Conservation (phyloP, 1,284 basidiomycete genomes). For the Leucoagaricus sp. region DNA sequence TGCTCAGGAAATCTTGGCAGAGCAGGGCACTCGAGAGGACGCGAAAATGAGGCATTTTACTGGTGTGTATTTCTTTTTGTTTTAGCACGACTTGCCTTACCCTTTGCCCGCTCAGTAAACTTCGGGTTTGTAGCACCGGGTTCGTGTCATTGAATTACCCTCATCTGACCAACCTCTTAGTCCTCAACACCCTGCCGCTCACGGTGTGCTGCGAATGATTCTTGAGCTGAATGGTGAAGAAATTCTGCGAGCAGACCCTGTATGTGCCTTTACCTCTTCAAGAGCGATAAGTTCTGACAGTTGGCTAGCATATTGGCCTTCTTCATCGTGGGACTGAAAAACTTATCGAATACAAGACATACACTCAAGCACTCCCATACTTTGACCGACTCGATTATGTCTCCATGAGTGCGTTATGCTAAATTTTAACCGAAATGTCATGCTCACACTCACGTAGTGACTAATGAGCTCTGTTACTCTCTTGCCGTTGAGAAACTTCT, state of each 20-base stretch:
- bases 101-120: constrained; percentile 60
- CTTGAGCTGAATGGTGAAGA: constrained; percentile 98
- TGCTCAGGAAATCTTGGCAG: constrained; percentile 77
- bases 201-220: constrained; percentile 97
- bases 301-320: constrained; percentile 85
- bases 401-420: constrained; percentile 86
- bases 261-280: constrained; percentile 36
- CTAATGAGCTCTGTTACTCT: constrained; percentile 96
- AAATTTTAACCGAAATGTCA: constrained; percentile 1
- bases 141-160: neutral
- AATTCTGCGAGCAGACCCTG: constrained; percentile 89
- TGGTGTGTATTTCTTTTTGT: constrained; percentile 48
- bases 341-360: constrained; percentile 99
- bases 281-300: constrained; percentile 3
- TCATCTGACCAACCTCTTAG: constrained; percentile 35
- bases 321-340: constrained; percentile 98
- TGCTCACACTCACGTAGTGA: constrained; percentile 59
- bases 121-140: constrained; percentile 64
- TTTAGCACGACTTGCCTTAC: neutral
- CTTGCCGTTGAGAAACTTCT: constrained; percentile 98
- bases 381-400: constrained; percentile 99
- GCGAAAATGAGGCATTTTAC: constrained; percentile 92
- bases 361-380: constrained; percentile 97
- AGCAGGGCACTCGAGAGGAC: constrained; percentile 73
- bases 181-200: constrained; percentile 98